These are phyloP conservation scores for Colletotrichum costaricense DNA, from an alignment of 2,329 filamentous ascomycete species.

Conservation along the genomic window DNA sequence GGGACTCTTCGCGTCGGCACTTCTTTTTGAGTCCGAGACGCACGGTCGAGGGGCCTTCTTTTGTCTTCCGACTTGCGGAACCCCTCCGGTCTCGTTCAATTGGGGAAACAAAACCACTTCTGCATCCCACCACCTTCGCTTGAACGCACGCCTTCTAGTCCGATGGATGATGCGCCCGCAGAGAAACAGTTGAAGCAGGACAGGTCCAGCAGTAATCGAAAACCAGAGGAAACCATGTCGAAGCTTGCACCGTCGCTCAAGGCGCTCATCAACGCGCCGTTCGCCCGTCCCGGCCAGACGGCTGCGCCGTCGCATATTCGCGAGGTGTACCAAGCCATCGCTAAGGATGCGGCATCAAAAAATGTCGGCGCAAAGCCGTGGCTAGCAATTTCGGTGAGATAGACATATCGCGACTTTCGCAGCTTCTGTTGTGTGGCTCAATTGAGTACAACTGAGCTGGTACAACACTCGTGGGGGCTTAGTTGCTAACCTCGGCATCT, in stretches of 20 bases:
- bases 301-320: constrained; percentile 72
- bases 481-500: neutral
- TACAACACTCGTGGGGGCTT: neutral
- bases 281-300: constrained; percentile 73
- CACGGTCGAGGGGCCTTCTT: constrained; percentile 13
- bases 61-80: constrained; percentile 30
- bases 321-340: constrained; percentile 73
- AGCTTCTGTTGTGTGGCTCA: neutral
- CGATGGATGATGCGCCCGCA: constrained; percentile 26
- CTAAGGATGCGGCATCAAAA: constrained; percentile 69
- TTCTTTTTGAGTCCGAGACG: constrained; percentile 5
- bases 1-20: neutral
- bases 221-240: constrained; percentile 64
- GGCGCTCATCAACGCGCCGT: constrained; percentile 77
- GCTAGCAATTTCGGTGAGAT: constrained; percentile 72
- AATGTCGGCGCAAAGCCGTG: constrained; percentile 73
- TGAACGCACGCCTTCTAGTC: neutral
- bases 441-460: neutral
- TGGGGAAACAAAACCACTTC: constrained; percentile 28
- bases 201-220: neutral
- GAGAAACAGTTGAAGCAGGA: neutral
- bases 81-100: neutral
- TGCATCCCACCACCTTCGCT: constrained; percentile 1
- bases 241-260: constrained; percentile 80
- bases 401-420: neutral